Base-by-base conservation (phyloP, 352 stramenopile species). In the Phytopythium boreale region DNA sequence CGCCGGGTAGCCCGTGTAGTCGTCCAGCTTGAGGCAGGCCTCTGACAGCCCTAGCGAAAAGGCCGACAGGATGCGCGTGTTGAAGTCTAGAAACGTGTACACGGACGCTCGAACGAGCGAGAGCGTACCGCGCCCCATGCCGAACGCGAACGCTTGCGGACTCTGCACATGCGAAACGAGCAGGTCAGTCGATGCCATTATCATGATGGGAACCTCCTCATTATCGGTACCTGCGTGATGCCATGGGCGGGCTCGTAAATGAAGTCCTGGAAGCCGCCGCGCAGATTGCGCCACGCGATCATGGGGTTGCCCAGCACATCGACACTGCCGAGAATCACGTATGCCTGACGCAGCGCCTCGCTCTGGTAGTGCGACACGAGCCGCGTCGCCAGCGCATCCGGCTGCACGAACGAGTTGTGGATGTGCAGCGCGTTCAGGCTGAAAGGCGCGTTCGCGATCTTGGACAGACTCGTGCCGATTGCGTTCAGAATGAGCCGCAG, bases 371-470 rank as follows among this genome's bases (percentile, higher is more conserved):
- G 88, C 22, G 87, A 87, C n/a, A 68, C 80, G 24, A 95, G 58
- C 19, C 83, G 72, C 26, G 82, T 82, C 22, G 73, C 80, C 51
- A 95, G 70, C 5, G 79, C 84, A 64, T 95, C 84, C 4, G 82
- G 80, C 39, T 95, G 86, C 60, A 95, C 77, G 72, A 95, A 95
- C n/a, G 86, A 90, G 68, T 92, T 88, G 50, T 79, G 81, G 59
- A 95, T 93, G 47, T 80, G 73, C 17, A 95, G 60, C 3, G 76
- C 69, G 67, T 93, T 92, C 3, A 95, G 67, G 12, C 91, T 77
- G 68, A 96, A 91, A n/a, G 88, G 86, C 46, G 88, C 88, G 63
- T 96, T 96, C 22, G 87, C 86, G 57, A 96, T 91, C 69, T 96
- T 96, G 14, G 86, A 90, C 56, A 96, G 61, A 71, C 86, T 96